Conservation (phyloP, 495 filamentous ascomycete species). For the Hypoxylon lienhwacheense region DNA sequence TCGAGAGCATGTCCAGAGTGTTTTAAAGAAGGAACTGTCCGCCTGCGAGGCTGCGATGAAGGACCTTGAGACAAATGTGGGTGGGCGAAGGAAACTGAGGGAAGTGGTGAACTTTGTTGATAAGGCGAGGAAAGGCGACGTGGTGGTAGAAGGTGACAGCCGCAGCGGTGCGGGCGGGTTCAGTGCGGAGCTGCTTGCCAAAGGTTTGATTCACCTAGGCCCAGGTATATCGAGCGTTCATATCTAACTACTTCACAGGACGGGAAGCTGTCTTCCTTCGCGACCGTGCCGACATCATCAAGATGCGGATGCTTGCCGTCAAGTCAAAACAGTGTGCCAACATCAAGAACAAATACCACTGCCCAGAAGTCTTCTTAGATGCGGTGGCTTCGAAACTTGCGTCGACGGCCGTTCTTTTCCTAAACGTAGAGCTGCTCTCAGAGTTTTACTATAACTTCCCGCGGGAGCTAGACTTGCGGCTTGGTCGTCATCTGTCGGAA, state of each 20-base stretch:
- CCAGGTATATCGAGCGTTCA: not conserved
- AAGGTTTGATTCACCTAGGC: slow-evolving; percentile 58
- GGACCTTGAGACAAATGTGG: slow-evolving; percentile 70
- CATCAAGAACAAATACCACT: slow-evolving; percentile 89
- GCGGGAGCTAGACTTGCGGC: slow-evolving; percentile 80
- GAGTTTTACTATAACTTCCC: slow-evolving; percentile 99
- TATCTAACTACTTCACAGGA: slow-evolving; percentile 53
- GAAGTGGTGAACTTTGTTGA: slow-evolving; percentile 94
- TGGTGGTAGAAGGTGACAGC: slow-evolving; percentile 80
- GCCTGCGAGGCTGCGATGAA: slow-evolving; percentile 80
- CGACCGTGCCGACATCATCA: slow-evolving; percentile 84
- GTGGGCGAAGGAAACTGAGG: slow-evolving; percentile 77
- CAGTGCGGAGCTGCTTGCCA: slow-evolving; percentile 74
- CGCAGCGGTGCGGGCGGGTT: slow-evolving; percentile 88
- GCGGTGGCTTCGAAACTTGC: slow-evolving; percentile 95
- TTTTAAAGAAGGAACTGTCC: slow-evolving; percentile 80
- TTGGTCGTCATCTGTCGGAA: slow-evolving; percentile 78
- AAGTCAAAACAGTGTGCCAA: slow-evolving; percentile 83
- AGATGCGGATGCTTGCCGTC: slow-evolving; percentile 82
- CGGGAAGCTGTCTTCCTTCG: slow-evolving; percentile 91
- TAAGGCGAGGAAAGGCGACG: slow-evolving; percentile 78
- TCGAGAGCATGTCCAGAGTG: slow-evolving; percentile 72
- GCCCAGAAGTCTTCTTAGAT: slow-evolving; percentile 96
- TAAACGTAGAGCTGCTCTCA: slow-evolving; percentile 93
- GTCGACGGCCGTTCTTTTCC: slow-evolving; percentile 91